phyloP scores from a whole-genome alignment of 805 yeast genomes.

The Candida alai region DNA sequence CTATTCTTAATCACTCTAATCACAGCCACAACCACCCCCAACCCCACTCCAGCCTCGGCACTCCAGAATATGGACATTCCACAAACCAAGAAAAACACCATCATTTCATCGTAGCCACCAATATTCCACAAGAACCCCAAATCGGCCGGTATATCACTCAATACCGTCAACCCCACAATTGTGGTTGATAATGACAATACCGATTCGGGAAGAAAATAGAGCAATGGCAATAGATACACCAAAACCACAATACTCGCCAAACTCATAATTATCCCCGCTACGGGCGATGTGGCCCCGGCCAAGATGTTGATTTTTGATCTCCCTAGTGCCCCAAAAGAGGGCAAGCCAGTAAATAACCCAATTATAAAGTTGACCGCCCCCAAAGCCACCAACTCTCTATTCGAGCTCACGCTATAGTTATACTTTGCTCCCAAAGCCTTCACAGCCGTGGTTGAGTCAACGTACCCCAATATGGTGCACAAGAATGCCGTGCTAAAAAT shows the following conservation, averaged over 20 bases:
- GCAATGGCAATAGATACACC: conserved; percentile 21
- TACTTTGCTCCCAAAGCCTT: conserved; percentile 29
- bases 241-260: conserved; percentile 21
- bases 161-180: conserved; percentile 50
- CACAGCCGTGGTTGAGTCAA: conserved; percentile 34
- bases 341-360: conserved; percentile 28
- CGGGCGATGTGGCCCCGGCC: conserved; percentile 49
- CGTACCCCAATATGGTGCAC: conserved; percentile 30
- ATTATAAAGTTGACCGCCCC: conserved; percentile 27
- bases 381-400: conserved; percentile 31
- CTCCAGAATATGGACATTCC: conserved; percentile 31
- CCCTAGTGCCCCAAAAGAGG: conserved; percentile 35
- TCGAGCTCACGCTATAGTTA: conserved; percentile 29
- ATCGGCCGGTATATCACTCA: conserved; percentile 32
- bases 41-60: conserved; percentile 34
- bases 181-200: conserved; percentile 34
- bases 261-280: conserved; percentile 35
- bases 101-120: conserved; percentile 27
- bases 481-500: conserved; percentile 28
- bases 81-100: conserved; percentile 21
- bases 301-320: conserved; percentile 28
- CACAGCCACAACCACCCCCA: conserved; percentile 34
- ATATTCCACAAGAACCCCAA: conserved; percentile 29
- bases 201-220: conserved; percentile 28
- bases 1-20: conserved; percentile 59